Base-by-base conservation (phyloP, 2,329 filamentous ascomycete species). In the Rhexocercosporidium sp. region DNA sequence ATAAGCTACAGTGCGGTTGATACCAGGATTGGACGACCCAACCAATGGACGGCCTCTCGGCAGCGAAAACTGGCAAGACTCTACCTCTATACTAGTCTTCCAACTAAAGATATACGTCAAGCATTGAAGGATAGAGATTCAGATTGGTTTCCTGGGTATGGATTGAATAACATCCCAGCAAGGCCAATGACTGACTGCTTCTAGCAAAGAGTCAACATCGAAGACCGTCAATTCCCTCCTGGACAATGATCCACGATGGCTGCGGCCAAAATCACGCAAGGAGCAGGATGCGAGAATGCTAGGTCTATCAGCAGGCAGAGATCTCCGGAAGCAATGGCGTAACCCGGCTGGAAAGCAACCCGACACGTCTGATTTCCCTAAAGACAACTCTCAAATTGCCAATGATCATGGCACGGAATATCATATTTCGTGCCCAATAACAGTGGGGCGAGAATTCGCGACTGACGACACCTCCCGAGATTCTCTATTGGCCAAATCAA, bases 201-300 rank as follows among this genome's bases (percentile, higher is more conserved):
- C 4, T 31, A 31, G 29, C 9, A 31, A 31, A 9, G 29, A 31
- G 9, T 31, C 29, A 5, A 31, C 29, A 39, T 85, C 86, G 73
- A 88, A 88, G 77, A 86, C 84, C 25, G 82, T 88, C 70, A 84
- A 85, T 63, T 78, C 80, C 8, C 82, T 87, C 68, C 81, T 88
- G 37, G 86, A 87, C 69, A 86, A 88, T 68, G 84, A 89, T 44
- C 84, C 86, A 34, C 81, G 86, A 74, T 87, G 86, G 81, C 79
- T 88, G 59, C 83, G 85, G 22, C 85, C 86, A 1, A 82, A 81
- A 67, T 81, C 79, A 41, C 78, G 82, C 12, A 79, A 81, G 20
- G 85, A 88, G 61, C 86, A 87, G 82, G 78, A 78, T 53, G 80
- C 81, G 37, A 84, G 85, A 31, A 80, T 87, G 34, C 25, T 51